These are phyloP conservation scores for Macrophomina pseudophaseolina DNA, from an alignment of 2,329 filamentous ascomycete species.

Conservation along the genomic window DNA sequence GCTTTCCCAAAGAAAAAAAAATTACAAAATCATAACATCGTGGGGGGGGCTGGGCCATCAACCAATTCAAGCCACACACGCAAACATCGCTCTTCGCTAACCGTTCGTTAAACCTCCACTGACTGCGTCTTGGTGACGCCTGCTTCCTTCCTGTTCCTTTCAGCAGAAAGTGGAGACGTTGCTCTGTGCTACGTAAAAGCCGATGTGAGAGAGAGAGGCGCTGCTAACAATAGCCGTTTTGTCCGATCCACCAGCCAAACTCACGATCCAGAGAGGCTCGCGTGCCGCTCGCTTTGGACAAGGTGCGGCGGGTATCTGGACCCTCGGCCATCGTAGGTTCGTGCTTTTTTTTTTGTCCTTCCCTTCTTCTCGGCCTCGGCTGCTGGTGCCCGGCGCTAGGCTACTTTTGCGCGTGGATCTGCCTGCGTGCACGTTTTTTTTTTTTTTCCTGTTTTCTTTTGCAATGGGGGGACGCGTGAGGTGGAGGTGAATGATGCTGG, in stretches of 20 bases:
- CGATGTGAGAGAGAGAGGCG: background rate
- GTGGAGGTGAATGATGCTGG: too few species aligned
- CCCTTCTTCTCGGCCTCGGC: background rate
- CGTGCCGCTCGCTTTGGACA: background rate
- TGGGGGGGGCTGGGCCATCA: too few species aligned
- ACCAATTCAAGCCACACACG: background rate
- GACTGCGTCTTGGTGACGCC: background rate
- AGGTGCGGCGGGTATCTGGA: background rate
- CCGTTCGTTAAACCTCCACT: background rate
- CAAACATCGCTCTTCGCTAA: background rate
- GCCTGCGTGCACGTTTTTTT: too few species aligned
- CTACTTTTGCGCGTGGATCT: background rate
- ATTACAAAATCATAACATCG: too few species aligned
- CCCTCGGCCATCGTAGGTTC: background rate
- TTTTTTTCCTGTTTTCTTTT: too few species aligned
- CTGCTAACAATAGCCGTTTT: slow-evolving; percentile 13
- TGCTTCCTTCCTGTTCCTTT: slow-evolving; percentile 5
- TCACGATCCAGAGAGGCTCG: background rate
- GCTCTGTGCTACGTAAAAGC: background rate
- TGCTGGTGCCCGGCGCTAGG: background rate
- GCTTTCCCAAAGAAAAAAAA: background rate
- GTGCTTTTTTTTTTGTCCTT: too few species aligned
- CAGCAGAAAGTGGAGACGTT: background rate
- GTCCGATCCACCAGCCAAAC: slow-evolving; percentile 10
- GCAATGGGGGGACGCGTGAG: too few species aligned